Evolutionary conservation across 352 stramenopile species (phyloP), one percentile per base, ranked within the genome.

Genomic region (Phytophthora citrophthora): DNA sequence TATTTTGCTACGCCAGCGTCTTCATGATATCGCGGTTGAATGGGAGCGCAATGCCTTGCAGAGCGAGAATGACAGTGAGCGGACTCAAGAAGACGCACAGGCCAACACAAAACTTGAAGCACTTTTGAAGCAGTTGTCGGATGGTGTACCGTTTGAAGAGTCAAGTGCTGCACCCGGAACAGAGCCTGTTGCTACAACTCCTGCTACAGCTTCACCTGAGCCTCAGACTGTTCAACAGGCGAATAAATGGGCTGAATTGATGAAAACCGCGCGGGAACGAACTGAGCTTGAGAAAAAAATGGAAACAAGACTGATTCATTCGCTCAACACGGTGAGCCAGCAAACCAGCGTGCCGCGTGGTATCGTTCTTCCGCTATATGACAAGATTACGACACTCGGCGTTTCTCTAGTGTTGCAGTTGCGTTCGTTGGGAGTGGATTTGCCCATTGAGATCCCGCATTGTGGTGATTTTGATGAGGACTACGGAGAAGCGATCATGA

Each of bases 401-500:
- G 64, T 88, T 23, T 93, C 84, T 20, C 61, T 87, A 13, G 77
- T 93, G 51, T 67, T 88, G 49, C 76, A 88, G 52, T 57, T 91
- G 10, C 79, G 82, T n/a, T 71, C 47, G 13, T 64, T 90, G 36
- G 63, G 75, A 2, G 64, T 91, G 16, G 61, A 86, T 24, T 13
- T 93, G 26, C 81, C 83, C 12, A 86, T 89, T 53, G 82, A 91
- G 46, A 69, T 91, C 12, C 81, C 81, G 12, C 81, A 91, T 47
- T 93, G 84, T 38, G 80, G 81, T 7, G 81, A 91, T 61, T 83
- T 93, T 15, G 67, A 69, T 44, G 51, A 70, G 26, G 52, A 62
- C 13, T 74, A 87, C 34, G 64, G 72, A 26, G 62, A 74, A 34
- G 54, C 48, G 12, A 61, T 76, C 8, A 77, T 70, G 52, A 55